These are phyloP conservation scores for Chaetoscypha palmicola DNA, from an alignment of 2,329 filamentous ascomycete species.

Conservation along the genomic window DNA sequence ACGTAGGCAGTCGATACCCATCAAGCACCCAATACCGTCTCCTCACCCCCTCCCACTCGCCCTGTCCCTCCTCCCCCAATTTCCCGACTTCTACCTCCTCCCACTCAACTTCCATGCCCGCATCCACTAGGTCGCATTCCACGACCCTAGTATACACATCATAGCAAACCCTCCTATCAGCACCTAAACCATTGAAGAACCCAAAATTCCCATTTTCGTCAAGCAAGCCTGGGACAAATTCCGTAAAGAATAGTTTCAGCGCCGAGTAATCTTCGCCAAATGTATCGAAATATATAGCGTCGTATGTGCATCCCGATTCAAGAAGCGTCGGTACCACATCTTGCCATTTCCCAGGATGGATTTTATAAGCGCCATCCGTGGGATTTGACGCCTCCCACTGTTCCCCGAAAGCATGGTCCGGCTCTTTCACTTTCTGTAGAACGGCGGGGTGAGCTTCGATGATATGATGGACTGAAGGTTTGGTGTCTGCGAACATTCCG, in stretches of 20 bases:
- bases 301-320: constrained; percentile 62
- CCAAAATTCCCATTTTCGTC: constrained; percentile 68
- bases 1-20: constrained; percentile 67
- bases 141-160: constrained; percentile 92
- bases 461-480: constrained; percentile 69
- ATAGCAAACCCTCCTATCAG: constrained; percentile 87
- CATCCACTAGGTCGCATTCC: constrained; percentile 84
- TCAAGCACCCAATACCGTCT: constrained; percentile 86
- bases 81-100: constrained; percentile 60
- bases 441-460: constrained; percentile 80
- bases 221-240: constrained; percentile 75
- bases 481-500: constrained; percentile 61
- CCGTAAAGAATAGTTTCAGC: constrained; percentile 79
- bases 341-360: constrained; percentile 75
- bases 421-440: constrained; percentile 50
- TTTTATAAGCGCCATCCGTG: constrained; percentile 54
- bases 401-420: constrained; percentile 40
- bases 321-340: constrained; percentile 66
- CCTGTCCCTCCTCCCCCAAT: constrained; percentile 58
- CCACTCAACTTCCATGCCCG: constrained; percentile 86
- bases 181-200: constrained; percentile 87
- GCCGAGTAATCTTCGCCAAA: constrained; percentile 91
- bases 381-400: constrained; percentile 49
- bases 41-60: constrained; percentile 82
- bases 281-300: constrained; percentile 95